phyloP scores from a whole-genome alignment of 78 protist genomes.

The Pelomyxa schiedti region DNA sequence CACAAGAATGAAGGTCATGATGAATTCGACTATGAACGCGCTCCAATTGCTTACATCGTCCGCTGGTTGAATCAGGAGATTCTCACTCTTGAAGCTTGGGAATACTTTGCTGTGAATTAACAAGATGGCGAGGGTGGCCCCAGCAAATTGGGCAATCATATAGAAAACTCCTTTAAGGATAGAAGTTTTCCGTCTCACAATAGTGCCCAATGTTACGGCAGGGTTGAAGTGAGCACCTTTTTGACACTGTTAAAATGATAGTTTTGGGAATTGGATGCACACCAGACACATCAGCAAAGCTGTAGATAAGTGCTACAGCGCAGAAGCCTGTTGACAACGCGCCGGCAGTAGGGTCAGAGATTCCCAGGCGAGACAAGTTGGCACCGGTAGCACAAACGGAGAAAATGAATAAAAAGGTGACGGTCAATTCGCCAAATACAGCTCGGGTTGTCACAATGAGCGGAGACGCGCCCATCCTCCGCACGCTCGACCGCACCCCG shows the following conservation, averaged over 20 bases:
- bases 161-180: slow-evolving; percentile 36
- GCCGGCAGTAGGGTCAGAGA: slow-evolving; percentile 5
- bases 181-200: slow-evolving; percentile 27
- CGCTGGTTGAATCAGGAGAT: slow-evolving; percentile 9
- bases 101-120: not conserved
- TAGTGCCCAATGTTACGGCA: slow-evolving; percentile 29
- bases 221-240: slow-evolving; percentile 42
- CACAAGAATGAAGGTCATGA: slow-evolving; percentile 39
- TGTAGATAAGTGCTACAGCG: slow-evolving; percentile 32
- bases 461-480: too few relatives aligned
- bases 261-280: not conserved
- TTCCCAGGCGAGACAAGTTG: not conserved
- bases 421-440: slow-evolving; percentile 35
- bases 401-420: slow-evolving; percentile 38
- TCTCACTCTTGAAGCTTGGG: not conserved
- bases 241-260: not conserved
- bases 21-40: slow-evolving; percentile 28
- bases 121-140: slow-evolving; percentile 14
- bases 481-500: too few relatives aligned
- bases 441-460: too few relatives aligned
- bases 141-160: slow-evolving; percentile 32
- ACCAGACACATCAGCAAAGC: slow-evolving; percentile 53
- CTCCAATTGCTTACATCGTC: slow-evolving; percentile 11
- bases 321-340: slow-evolving; percentile 31
- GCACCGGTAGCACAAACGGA: slow-evolving; percentile 7